A percentile compares a stretch with the other conserved stretches of the same genome.
Evolutionary conservation across 768 basidiomycete species (phyloP).

Genomic region (Roridomyces roridus): DNA sequence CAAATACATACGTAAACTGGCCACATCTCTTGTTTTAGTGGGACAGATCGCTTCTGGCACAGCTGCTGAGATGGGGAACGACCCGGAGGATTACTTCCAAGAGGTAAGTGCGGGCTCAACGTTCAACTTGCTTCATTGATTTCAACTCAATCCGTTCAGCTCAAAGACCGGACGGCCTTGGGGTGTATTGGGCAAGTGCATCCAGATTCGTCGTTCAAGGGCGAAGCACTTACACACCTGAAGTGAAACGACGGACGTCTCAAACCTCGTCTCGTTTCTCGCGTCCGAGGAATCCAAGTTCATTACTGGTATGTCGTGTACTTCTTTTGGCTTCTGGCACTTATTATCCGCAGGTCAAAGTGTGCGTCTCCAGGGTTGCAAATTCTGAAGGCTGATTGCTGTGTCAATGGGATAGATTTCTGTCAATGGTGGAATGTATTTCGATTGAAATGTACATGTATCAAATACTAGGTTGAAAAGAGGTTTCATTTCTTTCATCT

Average conservation of each 20-base stretch:
- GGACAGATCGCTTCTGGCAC: slow-evolving; percentile 3
- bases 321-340: no score
- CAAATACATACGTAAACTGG: no score
- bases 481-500: no score
- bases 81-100: not conserved
- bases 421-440: slow-evolving; percentile 17
- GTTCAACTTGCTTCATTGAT: not conserved
- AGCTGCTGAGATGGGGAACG: not conserved
- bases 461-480: no score
- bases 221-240: not conserved
- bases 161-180: slow-evolving; percentile 10
- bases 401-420: slow-evolving; percentile 5
- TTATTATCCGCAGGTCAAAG: slow-evolving; percentile 12
- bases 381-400: no score
- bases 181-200: slow-evolving; percentile 1
- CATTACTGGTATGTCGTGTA: slow-evolving; percentile 31
- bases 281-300: slow-evolving; percentile 36
- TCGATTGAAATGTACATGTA: slow-evolving; percentile 5
- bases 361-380: no score
- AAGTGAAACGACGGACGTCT: slow-evolving; percentile 27
- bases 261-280: slow-evolving; percentile 38
- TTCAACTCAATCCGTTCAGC: slow-evolving; percentile 1
- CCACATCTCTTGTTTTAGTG: no score
- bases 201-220: not conserved
- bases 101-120: no score